phyloP scores from a whole-genome alignment of 2,329 filamentous ascomycete species.

The Monosporascus sp. region DNA sequence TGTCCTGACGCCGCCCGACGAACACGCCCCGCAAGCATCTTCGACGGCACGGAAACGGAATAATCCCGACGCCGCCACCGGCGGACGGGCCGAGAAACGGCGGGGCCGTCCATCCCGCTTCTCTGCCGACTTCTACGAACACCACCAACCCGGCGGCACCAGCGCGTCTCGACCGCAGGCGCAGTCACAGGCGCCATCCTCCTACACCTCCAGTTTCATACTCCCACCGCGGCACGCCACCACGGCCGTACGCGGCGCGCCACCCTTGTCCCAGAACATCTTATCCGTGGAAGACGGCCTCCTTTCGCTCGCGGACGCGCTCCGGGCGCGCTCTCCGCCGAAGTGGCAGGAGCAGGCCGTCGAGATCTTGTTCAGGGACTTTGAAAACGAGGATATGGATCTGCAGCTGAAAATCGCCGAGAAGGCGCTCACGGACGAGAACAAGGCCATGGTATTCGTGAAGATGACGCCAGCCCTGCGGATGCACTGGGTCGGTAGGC shows the following conservation, averaged over 20 bases:
- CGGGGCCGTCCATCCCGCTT: conserved; percentile 29
- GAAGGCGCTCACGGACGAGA: conserved; percentile 52
- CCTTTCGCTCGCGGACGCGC: conserved; percentile 34
- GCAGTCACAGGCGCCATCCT: conserved; percentile 4
- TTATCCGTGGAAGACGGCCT: conserved; percentile 31
- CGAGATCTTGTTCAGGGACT: conserved; percentile 55
- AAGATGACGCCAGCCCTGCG: conserved; percentile 51
- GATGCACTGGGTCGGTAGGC: conserved; percentile 50
- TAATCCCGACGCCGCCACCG: conserved; percentile 14
- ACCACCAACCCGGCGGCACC: conserved; percentile 3
- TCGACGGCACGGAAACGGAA: conserved; percentile 33
- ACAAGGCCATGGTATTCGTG: conserved; percentile 57
- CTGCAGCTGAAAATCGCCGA: conserved; percentile 55
- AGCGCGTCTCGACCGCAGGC: not conserved
- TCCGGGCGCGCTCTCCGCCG: conserved; percentile 32
- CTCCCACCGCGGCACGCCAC: conserved; percentile 3
- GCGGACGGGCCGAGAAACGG: conserved; percentile 19
- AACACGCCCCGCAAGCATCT: conserved; percentile 31
- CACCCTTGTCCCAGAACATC: conserved; percentile 12
- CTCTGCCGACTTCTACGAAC: conserved; percentile 27
- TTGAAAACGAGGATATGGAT: conserved; percentile 51
- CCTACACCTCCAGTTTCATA: conserved; percentile 7
- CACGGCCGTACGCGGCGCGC: not conserved
- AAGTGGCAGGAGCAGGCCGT: conserved; percentile 54
- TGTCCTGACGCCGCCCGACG: conserved; percentile 52